Percentiles rank a stretch among this genome's conserved stretches.
phyloP scores from a whole-genome alignment of 345 rosid species.

The Excoecaria cochinchinensis region DNA sequence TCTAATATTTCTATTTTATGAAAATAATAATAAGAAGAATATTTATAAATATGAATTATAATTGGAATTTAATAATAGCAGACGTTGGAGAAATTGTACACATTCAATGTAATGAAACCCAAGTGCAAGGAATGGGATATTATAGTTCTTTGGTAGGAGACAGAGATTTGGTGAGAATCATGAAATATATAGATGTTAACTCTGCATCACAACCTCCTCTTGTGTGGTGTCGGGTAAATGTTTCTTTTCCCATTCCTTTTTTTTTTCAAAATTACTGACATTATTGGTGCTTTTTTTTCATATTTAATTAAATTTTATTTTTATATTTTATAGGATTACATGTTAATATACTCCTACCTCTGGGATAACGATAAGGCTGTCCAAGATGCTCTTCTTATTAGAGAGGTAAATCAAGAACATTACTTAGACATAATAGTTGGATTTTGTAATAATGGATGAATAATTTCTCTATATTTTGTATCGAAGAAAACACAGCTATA shows the following conservation, averaged over 20 bases:
- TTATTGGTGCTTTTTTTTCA: too few relatives aligned
- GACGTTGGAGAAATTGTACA: background rate
- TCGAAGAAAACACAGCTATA: too few relatives aligned
- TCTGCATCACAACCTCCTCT: background rate
- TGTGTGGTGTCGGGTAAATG: conserved; percentile 1
- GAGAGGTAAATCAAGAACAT: too few relatives aligned
- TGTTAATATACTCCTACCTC: conserved; percentile 7
- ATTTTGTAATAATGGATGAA: too few relatives aligned
- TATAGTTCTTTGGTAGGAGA: background rate
- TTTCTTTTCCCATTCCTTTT: too few relatives aligned
- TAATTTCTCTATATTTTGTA: too few relatives aligned
- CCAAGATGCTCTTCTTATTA: conserved; percentile 31
- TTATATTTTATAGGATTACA: background rate
- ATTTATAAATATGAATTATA: too few relatives aligned
- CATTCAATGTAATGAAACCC: background rate
- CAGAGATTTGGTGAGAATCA: background rate
- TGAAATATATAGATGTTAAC: background rate
- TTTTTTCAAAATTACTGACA: too few relatives aligned
- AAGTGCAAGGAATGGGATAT: background rate
- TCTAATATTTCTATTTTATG: too few relatives aligned
- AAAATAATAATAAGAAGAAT: too few relatives aligned
- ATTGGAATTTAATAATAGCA: background rate
- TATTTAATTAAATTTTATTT: background rate
- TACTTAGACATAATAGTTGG: too few relatives aligned
- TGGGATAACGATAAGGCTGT: conserved; percentile 39